Conservation (phyloP, 495 filamentous ascomycete genomes). For the Amorphotheca resinae region DNA sequence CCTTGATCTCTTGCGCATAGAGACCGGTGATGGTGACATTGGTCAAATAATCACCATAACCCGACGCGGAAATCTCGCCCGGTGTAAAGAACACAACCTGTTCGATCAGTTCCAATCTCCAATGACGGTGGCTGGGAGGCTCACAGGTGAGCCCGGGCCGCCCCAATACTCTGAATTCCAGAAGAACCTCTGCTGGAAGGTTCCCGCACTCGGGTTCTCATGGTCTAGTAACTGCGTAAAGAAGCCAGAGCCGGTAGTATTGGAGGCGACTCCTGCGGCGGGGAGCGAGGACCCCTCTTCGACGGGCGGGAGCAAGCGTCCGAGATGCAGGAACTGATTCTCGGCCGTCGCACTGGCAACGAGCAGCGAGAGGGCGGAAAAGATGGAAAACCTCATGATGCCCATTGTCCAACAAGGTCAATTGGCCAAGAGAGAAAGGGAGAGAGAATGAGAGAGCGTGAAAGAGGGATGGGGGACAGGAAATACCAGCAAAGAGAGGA, state of each 20-base stretch:
- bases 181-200: constrained; percentile 42
- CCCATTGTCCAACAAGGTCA: too few relatives aligned
- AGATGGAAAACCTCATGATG: constrained; percentile 15
- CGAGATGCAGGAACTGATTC: constrained; percentile 6
- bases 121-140: too few relatives aligned
- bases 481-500: too few relatives aligned
- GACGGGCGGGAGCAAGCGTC: constrained; percentile 13
- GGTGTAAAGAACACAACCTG: constrained; percentile 45
- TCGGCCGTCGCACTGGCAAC: constrained; percentile 1
- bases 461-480: too few relatives aligned
- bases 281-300: constrained; percentile 7
- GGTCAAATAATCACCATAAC: constrained; percentile 37
- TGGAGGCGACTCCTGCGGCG: neutral
- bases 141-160: constrained; percentile 42
- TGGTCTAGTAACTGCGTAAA: constrained; percentile 46
- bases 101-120: too few relatives aligned
- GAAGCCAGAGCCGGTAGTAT: constrained; percentile 12
- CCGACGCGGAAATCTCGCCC: constrained; percentile 40
- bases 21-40: constrained; percentile 38
- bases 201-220: constrained; percentile 35
- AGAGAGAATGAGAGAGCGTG: too few relatives aligned
- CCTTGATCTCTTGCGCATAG: constrained; percentile 40
- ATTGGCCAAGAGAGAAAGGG: too few relatives aligned
- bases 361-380: constrained; percentile 10
- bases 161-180: constrained; percentile 37